A percentile compares a stretch with the other conserved stretches of the same genome.
Evolutionary conservation across 371 early-diverging fungal genomes (phyloP).

Genomic region (Rhizopus arrhizus): DNA sequence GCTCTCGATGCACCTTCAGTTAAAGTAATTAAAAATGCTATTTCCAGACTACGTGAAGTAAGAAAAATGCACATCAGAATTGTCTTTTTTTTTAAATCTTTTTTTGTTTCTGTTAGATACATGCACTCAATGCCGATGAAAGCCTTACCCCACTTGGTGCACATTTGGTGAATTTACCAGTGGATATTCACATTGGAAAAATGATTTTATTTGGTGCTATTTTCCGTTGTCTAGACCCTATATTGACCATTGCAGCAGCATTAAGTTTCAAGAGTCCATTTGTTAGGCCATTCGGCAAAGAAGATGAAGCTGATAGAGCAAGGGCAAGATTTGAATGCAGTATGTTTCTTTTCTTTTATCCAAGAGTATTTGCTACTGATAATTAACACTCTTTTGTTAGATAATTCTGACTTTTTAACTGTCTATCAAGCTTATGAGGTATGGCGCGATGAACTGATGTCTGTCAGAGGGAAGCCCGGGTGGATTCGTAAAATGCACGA

Average conservation of each 20-base stretch:
- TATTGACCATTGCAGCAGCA: slow-evolving; percentile 80
- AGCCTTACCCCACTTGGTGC: slow-evolving; percentile 87
- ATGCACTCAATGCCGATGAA: slow-evolving; percentile 57
- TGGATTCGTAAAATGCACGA: slow-evolving; percentile 40
- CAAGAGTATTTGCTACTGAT: no score
- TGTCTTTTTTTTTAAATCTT: neutral
- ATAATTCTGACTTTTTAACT: slow-evolving; percentile 78
- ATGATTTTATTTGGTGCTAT: slow-evolving; percentile 83
- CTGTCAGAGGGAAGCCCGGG: slow-evolving; percentile 36
- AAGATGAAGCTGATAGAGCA: slow-evolving; percentile 59
- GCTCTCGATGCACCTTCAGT: slow-evolving; percentile 77
- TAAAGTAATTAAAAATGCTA: slow-evolving; percentile 70
- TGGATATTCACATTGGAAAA: slow-evolving; percentile 88
- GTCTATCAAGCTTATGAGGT: slow-evolving; percentile 72
- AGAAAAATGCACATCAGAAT: neutral
- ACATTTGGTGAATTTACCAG: slow-evolving; percentile 84
- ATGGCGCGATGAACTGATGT: slow-evolving; percentile 60
- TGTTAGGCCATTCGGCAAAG: slow-evolving; percentile 73
- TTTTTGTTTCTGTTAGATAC: neutral
- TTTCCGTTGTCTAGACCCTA: slow-evolving; percentile 79
- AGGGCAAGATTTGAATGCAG: slow-evolving; percentile 52
- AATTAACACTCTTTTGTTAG: slow-evolving; percentile 11
- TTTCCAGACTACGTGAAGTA: slow-evolving; percentile 63
- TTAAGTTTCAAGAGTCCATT: slow-evolving; percentile 75
- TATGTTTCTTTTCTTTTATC: slow-evolving; percentile 4